Base-by-base conservation (phyloP, 1,284 basidiomycete genomes). In the Austroboletus olivaceoglutinosus region DNA sequence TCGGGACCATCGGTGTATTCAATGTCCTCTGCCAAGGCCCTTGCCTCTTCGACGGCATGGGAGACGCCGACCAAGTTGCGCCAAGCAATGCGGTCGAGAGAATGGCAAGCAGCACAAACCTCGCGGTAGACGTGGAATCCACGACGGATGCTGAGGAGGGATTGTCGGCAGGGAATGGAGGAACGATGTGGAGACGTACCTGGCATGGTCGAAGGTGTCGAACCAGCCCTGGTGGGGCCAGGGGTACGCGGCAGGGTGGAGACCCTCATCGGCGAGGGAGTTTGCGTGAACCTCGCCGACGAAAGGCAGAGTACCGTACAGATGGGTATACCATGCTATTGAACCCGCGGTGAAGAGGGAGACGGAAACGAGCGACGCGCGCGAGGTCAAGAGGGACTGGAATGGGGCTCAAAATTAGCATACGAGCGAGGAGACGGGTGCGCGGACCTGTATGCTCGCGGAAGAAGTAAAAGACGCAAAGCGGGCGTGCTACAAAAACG, bases 41-140 rank as follows among this genome's bases (percentile, higher is more conserved):
- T 93, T 57, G 79, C 82, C 75, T 99, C 96, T 62, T 96, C 92
- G 45, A 82, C 96, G 56, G 89, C 93, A 77, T 99, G 97, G 34
- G 94, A 98, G 52, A 98, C 93, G 68, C 94, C 97, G 61, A 99
- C 97, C 54, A 99, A 80, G 78, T 99, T 99, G 69, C 97, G 92
- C 97, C 97, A 99, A 56, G 97, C 97, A 70, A 99, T 95, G 64
- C 97, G 93, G 78, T 99, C 93, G 54, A 99, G 86, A 43, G 97
- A 99, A 74, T 99, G 97, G 76, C 97, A 99, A 16, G 97, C 92
- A 7, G 96, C 91, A 73, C 97, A 99, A 53, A 99, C 97, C 76
- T 99, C 96, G 55, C 94, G 92, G 81, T 99, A 99, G 46, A 99
- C 97, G 73, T 93, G 90, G 80, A 97, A 99, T 27, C 97, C 97